phyloP scores from a whole-genome alignment of 2,329 filamentous ascomycete genomes.

The Fusarium sp. region DNA sequence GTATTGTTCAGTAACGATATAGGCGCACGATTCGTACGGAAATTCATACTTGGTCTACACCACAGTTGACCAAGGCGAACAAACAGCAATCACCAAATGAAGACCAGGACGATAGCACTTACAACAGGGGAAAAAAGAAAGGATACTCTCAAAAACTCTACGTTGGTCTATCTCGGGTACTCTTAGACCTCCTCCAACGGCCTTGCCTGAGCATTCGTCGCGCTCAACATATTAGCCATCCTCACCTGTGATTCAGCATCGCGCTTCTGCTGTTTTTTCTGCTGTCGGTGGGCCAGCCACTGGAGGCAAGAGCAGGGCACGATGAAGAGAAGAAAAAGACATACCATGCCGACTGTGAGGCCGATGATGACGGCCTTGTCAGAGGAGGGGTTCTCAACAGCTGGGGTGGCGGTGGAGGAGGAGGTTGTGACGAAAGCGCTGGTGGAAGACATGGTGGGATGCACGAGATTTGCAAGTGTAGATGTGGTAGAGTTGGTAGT shows the following conservation, averaged over 20 bases:
- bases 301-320: slow-evolving; percentile 18
- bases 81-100: neutral
- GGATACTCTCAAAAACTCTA: neutral
- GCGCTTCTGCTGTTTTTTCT: slow-evolving; percentile 2
- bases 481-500: neutral
- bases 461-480: neutral
- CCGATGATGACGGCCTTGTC: slow-evolving; percentile 3
- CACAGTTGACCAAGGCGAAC: neutral
- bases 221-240: neutral
- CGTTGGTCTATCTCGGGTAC: neutral
- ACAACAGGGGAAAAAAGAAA: neutral
- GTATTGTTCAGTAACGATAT: too few species aligned
- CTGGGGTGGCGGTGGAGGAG: neutral
- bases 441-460: slow-evolving; percentile 11
- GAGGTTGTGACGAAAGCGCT: slow-evolving; percentile 13
- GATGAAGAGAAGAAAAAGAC: slow-evolving; percentile 17
- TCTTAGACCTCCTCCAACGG: neutral
- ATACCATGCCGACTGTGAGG: slow-evolving; percentile 1
- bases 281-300: slow-evolving; percentile 7
- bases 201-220: neutral
- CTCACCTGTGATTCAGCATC: neutral
- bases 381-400: neutral
- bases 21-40: too few species aligned
- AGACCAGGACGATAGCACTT: neutral
- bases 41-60: too few species aligned